Evolutionary conservation across 1,284 basidiomycete species (phyloP), one percentile per base, ranked within the genome.

Genomic region (Ceratorhiza oryzae-sativae): DNA sequence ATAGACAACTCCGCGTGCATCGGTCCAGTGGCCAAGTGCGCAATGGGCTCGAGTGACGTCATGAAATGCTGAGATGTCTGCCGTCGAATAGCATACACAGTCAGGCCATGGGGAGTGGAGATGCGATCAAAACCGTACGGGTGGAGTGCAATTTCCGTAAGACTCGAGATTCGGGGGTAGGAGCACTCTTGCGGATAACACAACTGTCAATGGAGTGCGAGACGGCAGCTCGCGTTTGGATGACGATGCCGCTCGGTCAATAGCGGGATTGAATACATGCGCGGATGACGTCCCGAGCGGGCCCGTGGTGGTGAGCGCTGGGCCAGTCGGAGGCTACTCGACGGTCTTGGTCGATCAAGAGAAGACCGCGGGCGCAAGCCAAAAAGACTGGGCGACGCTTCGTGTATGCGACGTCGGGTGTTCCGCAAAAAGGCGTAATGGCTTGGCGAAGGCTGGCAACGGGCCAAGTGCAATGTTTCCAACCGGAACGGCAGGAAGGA

Each of bases 351-450:
- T 49, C 48, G 48, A 49, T 49, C 53, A 36, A 27, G 53, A 56
- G 34, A 41, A 39, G 15, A 23, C n/a, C n/a, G n/a, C n/a, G n/a
- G n/a, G n/a, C n/a, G n/a, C n/a, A n/a, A n/a, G n/a, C n/a, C n/a
- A n/a, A n/a, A 56, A 30, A 55, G 53, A 20, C 53, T 55, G 53
- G 56, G 56, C 56, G 56, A 58, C 56, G 56, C 34, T 58, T 58
- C 56, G 56, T 58, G 34, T 58, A 41, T 58, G 56, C 32, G 34
- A 58, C 34, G 32, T 45, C 42, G 42, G 42, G 42, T 45, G 42
- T 45, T 45, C 42, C 42, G 6, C 42, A 45, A 45, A 45, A 45
- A 45, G n/a, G 42, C n/a, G 42, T 45, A 18, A 45, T 18, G 42
- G 25, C 48, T 49, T 49, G 48, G 48, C 48, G 48, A 45, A 18